A percentile compares a stretch with the other conserved stretches of the same genome.
phyloP scores from a whole-genome alignment of 2,329 filamentous ascomycete genomes.

The Sporothrix schenckii region DNA sequence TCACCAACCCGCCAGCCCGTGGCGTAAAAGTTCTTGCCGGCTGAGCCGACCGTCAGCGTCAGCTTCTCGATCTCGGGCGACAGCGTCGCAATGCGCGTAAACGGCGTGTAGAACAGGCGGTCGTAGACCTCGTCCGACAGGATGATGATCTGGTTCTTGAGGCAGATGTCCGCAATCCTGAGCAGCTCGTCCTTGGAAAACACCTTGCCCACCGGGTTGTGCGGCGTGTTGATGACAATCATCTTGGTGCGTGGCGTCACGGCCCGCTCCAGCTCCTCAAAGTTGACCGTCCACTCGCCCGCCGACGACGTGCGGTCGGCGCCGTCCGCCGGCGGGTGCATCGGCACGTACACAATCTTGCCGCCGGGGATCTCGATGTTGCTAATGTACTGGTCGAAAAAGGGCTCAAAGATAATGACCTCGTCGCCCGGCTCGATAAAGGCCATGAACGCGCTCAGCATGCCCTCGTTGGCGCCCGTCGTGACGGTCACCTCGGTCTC shows the following conservation, averaged over 20 bases:
- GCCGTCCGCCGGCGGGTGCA: conserved; percentile 84
- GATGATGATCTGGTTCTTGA: conserved; percentile 93
- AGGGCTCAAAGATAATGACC: conserved; percentile 97
- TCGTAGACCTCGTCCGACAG: conserved; percentile 94
- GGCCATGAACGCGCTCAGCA: conserved; percentile 97
- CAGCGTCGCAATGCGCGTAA: conserved; percentile 87
- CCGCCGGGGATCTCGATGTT: conserved; percentile 99
- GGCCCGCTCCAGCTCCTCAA: conserved; percentile 76
- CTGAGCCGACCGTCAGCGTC: conserved; percentile 91
- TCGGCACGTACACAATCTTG: conserved; percentile 91
- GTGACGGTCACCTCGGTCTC: conserved; percentile 95
- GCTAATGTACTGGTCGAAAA: conserved; percentile 98
- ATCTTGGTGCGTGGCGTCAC: conserved; percentile 91
- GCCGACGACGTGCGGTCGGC: conserved; percentile 79
- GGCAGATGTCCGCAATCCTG: conserved; percentile 82
- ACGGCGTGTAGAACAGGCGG: conserved; percentile 90
- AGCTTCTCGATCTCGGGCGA: conserved; percentile 86
- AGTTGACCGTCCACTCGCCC: conserved; percentile 84
- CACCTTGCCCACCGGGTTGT: conserved; percentile 97
- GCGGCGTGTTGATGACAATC: conserved; percentile 84
- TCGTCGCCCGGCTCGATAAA: conserved; percentile 95
- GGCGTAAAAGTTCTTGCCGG: conserved; percentile 97
- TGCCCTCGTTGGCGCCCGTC: conserved; percentile 87
- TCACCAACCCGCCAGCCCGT: conserved; percentile 88
- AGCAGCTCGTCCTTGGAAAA: conserved; percentile 82